Conservation (phyloP, 768 basidiomycete species). For the Gymnopilus dilepis region DNA sequence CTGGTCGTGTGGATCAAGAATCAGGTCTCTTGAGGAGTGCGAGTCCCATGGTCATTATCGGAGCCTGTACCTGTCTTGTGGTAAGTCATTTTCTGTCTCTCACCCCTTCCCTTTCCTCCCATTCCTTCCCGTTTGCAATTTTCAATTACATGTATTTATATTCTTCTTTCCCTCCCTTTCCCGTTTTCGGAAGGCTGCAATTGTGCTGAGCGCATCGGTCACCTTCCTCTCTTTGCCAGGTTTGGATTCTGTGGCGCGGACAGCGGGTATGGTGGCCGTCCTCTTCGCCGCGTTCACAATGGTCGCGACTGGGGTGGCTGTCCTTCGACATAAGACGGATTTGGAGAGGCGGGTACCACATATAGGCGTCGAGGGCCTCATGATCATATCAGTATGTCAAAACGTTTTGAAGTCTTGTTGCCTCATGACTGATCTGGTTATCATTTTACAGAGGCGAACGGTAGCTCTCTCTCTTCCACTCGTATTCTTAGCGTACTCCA, state of each 20-base stretch:
- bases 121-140: neutral
- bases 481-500: constrained; percentile 74
- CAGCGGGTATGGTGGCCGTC: constrained; percentile 70
- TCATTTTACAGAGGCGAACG: constrained; percentile 55
- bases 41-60: constrained; percentile 65
- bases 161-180: neutral
- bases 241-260: constrained; percentile 64
- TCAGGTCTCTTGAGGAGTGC: constrained; percentile 50
- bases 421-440: neutral
- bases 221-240: constrained; percentile 83
- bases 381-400: constrained; percentile 48
- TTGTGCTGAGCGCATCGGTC: constrained; percentile 81
- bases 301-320: constrained; percentile 68
- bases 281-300: constrained; percentile 74
- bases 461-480: constrained; percentile 74
- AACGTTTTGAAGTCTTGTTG: neutral
- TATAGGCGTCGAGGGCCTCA: constrained; percentile 63
- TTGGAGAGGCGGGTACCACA: constrained; percentile 53
- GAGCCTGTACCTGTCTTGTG: constrained; percentile 68
- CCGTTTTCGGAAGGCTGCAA: constrained; percentile 62
- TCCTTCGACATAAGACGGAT: constrained; percentile 74
- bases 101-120: neutral
- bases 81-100: constrained; percentile 44
- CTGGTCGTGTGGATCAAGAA: constrained; percentile 61
- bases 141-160: neutral